Evolutionary conservation across 2,329 filamentous ascomycete species (phyloP).

Genomic region (Orbilia brochopaga): DNA sequence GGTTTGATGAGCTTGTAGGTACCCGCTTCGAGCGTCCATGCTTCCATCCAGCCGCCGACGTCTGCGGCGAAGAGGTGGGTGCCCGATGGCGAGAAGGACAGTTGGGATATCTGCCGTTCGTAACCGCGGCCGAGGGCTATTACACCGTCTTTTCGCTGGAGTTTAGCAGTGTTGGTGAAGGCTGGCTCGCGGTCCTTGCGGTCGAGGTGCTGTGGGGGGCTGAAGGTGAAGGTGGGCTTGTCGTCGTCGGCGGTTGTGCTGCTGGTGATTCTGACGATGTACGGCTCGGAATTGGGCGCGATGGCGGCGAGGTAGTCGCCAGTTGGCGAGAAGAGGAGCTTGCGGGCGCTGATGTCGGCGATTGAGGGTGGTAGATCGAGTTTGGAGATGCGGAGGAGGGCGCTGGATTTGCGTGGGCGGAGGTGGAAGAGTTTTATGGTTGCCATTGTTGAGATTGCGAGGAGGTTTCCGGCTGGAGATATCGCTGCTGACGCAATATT

Average conservation of each 20-base stretch:
- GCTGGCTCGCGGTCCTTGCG: slow-evolving; percentile 39
- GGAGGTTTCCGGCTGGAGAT: slow-evolving; percentile 71
- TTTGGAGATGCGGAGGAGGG: slow-evolving; percentile 43
- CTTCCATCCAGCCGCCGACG: slow-evolving; percentile 58
- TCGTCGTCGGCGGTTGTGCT: slow-evolving; percentile 17
- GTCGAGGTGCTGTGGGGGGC: slow-evolving; percentile 34
- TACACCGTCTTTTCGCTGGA: slow-evolving; percentile 38
- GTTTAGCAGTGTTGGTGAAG: slow-evolving; percentile 9
- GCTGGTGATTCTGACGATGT: slow-evolving; percentile 33
- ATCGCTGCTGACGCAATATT: slow-evolving; percentile 79
- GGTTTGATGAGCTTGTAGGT: slow-evolving; percentile 44
- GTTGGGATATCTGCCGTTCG: slow-evolving; percentile 32
- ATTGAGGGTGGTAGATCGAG: slow-evolving; percentile 56
- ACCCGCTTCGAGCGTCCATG: slow-evolving; percentile 37
- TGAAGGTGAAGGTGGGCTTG: slow-evolving; percentile 33
- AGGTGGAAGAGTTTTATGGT: slow-evolving; percentile 80
- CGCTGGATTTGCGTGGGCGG: slow-evolving; percentile 60
- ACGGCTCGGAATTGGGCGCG: slow-evolving; percentile 60
- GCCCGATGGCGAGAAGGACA: slow-evolving; percentile 61
- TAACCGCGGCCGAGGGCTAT: slow-evolving; percentile 40
- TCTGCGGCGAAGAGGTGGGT: slow-evolving; percentile 64
- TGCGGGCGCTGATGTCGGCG: slow-evolving; percentile 69
- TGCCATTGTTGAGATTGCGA: slow-evolving; percentile 76
- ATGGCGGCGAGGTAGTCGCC: slow-evolving; percentile 71
- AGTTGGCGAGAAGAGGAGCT: slow-evolving; percentile 73